phyloP scores from a whole-genome alignment of 441 rosid species.

The Eutrema salsugineum region DNA sequence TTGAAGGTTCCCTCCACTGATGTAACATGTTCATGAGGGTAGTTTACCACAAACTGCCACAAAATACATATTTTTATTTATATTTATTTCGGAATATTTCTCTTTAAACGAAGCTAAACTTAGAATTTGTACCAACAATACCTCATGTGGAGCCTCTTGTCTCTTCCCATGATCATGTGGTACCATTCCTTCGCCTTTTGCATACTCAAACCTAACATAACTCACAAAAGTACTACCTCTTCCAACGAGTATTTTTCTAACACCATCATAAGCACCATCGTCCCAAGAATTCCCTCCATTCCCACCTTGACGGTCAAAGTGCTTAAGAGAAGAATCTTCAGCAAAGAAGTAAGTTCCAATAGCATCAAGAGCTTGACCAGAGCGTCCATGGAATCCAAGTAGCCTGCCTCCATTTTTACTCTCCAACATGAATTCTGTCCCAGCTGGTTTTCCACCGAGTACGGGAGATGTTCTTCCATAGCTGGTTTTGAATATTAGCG shows the following conservation, averaged over 20 bases:
- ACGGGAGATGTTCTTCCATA: slow-evolving; percentile 16
- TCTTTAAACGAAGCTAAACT: too few species aligned
- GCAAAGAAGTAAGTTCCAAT: slow-evolving; percentile 9
- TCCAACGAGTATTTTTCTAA: slow-evolving; percentile 16
- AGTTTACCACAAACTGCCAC: slow-evolving; percentile 11
- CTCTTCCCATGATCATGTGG: slow-evolving; percentile 15
- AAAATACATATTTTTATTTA: background rate
- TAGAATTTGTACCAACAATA: background rate
- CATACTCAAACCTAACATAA: slow-evolving; percentile 23
- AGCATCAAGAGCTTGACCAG: slow-evolving; percentile 17
- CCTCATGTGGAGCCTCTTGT: slow-evolving; percentile 9
- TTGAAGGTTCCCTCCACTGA: slow-evolving; percentile 14
- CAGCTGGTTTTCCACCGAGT: background rate
- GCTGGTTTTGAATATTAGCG: slow-evolving; percentile 6
- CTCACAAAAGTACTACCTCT: background rate
- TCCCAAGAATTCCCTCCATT: slow-evolving; percentile 19
- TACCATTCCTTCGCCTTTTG: background rate
- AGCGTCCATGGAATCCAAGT: slow-evolving; percentile 24
- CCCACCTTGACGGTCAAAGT: background rate
- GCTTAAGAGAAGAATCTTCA: background rate
- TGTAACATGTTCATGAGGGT: slow-evolving; percentile 17
- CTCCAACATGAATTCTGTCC: background rate
- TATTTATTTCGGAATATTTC: too few species aligned
- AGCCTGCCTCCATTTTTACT: slow-evolving; percentile 19
- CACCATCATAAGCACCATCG: slow-evolving; percentile 16